Evolutionary conservation across 2,329 filamentous ascomycete species (phyloP).

Genomic region (Nigrospora oryzae): DNA sequence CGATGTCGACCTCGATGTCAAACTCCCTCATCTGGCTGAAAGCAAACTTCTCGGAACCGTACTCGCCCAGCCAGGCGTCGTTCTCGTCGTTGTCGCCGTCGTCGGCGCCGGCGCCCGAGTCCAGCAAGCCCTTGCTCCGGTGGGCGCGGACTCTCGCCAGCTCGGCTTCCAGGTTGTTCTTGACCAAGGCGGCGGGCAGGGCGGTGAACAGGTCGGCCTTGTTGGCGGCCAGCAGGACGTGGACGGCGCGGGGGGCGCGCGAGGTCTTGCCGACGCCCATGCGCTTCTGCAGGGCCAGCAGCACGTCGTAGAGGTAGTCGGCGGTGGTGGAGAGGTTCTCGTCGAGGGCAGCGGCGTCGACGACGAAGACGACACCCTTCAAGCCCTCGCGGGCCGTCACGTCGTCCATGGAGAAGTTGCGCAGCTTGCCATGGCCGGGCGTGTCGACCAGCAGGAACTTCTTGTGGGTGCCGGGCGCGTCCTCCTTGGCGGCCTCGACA

Average conservation of each 20-base stretch:
- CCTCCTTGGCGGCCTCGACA: constrained; percentile 45
- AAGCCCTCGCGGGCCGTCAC: constrained; percentile 20
- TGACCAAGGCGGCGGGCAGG: constrained; percentile 69
- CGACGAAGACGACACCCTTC: constrained; percentile 69
- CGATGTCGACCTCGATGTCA: constrained; percentile 67
- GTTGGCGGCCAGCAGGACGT: constrained; percentile 82
- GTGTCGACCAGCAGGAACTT: constrained; percentile 79
- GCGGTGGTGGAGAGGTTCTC: constrained; percentile 64
- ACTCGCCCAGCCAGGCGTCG: constrained; percentile 78
- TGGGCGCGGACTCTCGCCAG: constrained; percentile 70
- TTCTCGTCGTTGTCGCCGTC: constrained; percentile 59
- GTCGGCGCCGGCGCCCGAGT: constrained; percentile 66
- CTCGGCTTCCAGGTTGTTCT: constrained; percentile 68
- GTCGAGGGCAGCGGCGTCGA: constrained; percentile 70
- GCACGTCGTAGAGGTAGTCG: constrained; percentile 78
- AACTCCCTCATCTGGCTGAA: constrained; percentile 81
- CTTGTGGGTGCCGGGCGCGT: constrained; percentile 46
- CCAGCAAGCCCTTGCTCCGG: constrained; percentile 71
- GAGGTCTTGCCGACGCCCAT: constrained; percentile 46
- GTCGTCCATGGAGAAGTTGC: constrained; percentile 54
- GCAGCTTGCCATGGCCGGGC: constrained; percentile 91
- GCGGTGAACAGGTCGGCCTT: constrained; percentile 96
- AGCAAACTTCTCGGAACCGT: constrained; percentile 66
- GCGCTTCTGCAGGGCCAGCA: constrained; percentile 74
- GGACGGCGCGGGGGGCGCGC: constrained; percentile 51